Conservation (phyloP, 768 basidiomycete genomes). For the Hygrocybe coccinea region DNA sequence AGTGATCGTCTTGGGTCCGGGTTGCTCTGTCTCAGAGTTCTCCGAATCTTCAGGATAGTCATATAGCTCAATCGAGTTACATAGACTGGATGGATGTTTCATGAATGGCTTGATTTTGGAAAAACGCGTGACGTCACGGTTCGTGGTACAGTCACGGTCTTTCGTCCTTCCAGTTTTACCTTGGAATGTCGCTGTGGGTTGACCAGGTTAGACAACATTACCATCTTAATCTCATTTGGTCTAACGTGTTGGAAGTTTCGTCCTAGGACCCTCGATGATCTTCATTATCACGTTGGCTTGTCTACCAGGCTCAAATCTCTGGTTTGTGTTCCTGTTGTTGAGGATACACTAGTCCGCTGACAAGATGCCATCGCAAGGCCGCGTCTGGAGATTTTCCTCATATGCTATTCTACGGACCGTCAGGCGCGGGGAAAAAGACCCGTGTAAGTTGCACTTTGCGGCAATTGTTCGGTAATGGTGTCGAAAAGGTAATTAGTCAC, state of each 20-base stretch:
- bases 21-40: too few relatives aligned
- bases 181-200: constrained; percentile 63
- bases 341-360: not conserved
- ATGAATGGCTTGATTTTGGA: too few relatives aligned
- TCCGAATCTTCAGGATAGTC: too few relatives aligned
- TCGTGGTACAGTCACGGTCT: too few relatives aligned
- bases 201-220: constrained; percentile 42
- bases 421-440: constrained; percentile 97
- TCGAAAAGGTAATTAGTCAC: constrained; percentile 66
- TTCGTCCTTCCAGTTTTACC: too few relatives aligned
- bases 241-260: constrained; percentile 55
- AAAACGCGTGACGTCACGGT: too few relatives aligned
- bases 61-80: too few relatives aligned
- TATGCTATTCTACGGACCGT: constrained; percentile 95
- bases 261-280: constrained; percentile 74
- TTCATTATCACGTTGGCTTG: constrained; percentile 83
- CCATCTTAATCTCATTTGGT: not conserved
- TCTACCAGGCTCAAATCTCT: constrained; percentile 76
- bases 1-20: too few relatives aligned
- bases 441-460: constrained; percentile 84
- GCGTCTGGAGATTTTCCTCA: constrained; percentile 94
- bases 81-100: too few relatives aligned
- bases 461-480: constrained; percentile 86
- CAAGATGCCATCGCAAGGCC: constrained; percentile 43
- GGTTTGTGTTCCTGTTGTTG: constrained; percentile 35